phyloP scores from a whole-genome alignment of 2,329 filamentous ascomycete species.

The Phoma sp. region DNA sequence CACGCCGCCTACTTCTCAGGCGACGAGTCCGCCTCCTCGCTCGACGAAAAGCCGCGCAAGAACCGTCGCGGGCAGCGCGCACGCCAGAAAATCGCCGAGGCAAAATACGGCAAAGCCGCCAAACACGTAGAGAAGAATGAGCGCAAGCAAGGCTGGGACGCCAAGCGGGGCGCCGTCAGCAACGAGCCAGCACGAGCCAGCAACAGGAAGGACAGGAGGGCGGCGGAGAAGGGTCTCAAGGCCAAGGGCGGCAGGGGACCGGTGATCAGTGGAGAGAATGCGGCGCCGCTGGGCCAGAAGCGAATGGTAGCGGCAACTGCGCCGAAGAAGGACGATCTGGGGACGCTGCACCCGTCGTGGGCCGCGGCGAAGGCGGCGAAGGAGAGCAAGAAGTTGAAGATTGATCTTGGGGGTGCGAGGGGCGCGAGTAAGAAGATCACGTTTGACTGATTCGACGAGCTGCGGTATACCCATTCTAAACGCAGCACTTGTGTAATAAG shows the following conservation, averaged over 20 bases:
- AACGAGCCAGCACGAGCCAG: constrained; percentile 28
- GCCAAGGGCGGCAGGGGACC: constrained; percentile 32
- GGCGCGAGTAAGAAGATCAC: constrained; percentile 64
- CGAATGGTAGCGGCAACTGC: constrained; percentile 35
- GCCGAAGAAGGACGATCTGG: constrained; percentile 59
- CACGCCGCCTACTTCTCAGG: constrained; percentile 80
- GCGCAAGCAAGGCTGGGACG: constrained; percentile 64
- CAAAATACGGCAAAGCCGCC: constrained; percentile 76
- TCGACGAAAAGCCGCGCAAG: constrained; percentile 65
- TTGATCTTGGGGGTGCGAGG: constrained; percentile 29
- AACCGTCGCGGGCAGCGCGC: constrained; percentile 79
- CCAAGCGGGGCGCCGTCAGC: constrained; percentile 61
- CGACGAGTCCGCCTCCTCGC: constrained; percentile 71
- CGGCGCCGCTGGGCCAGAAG: constrained; percentile 32
- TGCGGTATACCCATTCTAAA: too few relatives aligned
- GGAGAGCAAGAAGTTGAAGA: constrained; percentile 57
- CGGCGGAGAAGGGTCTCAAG: constrained; percentile 22
- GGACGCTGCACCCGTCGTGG: constrained; percentile 69
- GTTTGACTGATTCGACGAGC: constrained; percentile 58
- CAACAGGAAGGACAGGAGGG: constrained; percentile 30
- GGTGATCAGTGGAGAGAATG: constrained; percentile 42
- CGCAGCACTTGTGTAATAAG: too few relatives aligned
- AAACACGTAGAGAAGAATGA: constrained; percentile 65
- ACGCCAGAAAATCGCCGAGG: constrained; percentile 79
- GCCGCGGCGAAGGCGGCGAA: constrained; percentile 67